Conservation (phyloP, 1,284 basidiomycete species). For the Malassezia japonica region DNA sequence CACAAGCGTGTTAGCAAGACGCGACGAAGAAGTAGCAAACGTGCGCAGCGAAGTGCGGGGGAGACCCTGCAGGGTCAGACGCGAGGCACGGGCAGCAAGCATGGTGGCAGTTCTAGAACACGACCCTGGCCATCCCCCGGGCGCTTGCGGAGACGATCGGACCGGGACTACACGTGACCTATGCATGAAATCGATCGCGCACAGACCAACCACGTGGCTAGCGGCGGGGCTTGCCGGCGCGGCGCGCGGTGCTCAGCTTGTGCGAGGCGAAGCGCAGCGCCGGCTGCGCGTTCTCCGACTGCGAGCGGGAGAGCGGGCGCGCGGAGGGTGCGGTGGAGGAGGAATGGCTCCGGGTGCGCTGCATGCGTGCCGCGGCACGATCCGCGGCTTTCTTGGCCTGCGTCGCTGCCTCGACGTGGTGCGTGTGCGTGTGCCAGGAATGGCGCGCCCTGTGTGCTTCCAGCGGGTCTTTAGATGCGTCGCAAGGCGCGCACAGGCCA, state of each 20-base stretch:
- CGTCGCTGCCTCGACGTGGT: too few relatives aligned
- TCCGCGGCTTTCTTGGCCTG: too few relatives aligned
- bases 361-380: background rate
- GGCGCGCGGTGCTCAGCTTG: conserved; percentile 8
- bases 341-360: background rate
- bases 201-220: background rate
- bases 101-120: conserved; percentile 17
- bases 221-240: background rate
- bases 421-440: conserved; percentile 9
- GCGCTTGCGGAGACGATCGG: conserved; percentile 14
- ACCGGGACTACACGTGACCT: conserved; percentile 6
- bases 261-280: conserved; percentile 1
- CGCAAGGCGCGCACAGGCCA: conserved; percentile 16
- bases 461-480: background rate
- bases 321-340: background rate
- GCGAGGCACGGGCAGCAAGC: conserved; percentile 23
- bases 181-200: conserved; percentile 3
- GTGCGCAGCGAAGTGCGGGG: conserved; percentile 21
- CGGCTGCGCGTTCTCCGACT: background rate
- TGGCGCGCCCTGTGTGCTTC: conserved; percentile 2
- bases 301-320: background rate
- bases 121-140: background rate
- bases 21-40: conserved; percentile 34
- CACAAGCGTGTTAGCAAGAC: conserved; percentile 57
- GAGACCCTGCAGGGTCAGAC: conserved; percentile 16